Conservation (phyloP, 2,329 filamentous ascomycete species). For the Pseudocercospora cruenta region DNA sequence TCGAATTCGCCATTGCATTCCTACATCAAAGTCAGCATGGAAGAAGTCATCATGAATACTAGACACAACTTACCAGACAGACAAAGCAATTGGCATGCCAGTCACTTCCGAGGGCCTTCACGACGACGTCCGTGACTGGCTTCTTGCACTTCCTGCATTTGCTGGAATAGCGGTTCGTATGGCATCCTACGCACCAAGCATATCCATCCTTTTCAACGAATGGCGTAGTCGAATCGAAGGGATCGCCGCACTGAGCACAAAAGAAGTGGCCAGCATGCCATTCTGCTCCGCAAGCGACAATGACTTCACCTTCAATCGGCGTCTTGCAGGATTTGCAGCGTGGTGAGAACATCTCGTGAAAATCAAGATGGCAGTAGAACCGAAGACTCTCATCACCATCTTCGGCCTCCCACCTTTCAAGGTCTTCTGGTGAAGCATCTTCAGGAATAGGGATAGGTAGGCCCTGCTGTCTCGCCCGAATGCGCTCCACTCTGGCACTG, state of each 20-base stretch:
- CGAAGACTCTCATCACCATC: conserved; percentile 74
- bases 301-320: conserved; percentile 91
- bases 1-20: conserved; percentile 64
- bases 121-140: conserved; percentile 86
- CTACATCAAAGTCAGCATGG: conserved; percentile 39
- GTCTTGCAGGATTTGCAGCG: conserved; percentile 96
- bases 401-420: conserved; percentile 35
- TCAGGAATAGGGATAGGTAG: conserved; percentile 59
- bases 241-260: conserved; percentile 95
- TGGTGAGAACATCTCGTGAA: conserved; percentile 91
- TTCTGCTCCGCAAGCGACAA: conserved; percentile 89
- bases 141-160: conserved; percentile 85
- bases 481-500: conserved; percentile 72
- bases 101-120: conserved; percentile 84
- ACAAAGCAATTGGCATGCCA: conserved; percentile 95
- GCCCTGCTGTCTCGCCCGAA: conserved; percentile 62
- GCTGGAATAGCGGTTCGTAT: conserved; percentile 85
- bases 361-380: conserved; percentile 98
- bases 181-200: conserved; percentile 93
- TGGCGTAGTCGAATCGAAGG: conserved; percentile 66
- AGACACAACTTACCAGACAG: conserved; percentile 59
- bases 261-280: conserved; percentile 99
- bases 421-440: conserved; percentile 61
- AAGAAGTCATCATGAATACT: background rate
- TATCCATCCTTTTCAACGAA: conserved; percentile 98